A percentile compares a stretch with the other conserved stretches of the same genome.
These are phyloP conservation scores for Alternaria sp. DNA, from an alignment of 2,329 filamentous ascomycete genomes.

Conservation along the genomic window DNA sequence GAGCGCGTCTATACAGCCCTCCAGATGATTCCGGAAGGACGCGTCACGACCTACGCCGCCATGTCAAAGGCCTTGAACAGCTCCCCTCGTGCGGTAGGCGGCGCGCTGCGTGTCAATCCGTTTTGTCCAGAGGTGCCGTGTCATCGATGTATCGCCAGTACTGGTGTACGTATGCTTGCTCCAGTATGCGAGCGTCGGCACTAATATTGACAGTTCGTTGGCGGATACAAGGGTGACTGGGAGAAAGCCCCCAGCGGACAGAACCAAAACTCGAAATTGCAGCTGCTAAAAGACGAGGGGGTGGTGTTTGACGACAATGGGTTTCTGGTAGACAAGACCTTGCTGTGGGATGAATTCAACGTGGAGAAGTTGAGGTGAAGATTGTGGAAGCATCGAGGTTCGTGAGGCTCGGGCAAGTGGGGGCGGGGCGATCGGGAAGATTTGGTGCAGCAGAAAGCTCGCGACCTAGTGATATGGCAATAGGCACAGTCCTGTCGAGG, in stretches of 20 bases:
- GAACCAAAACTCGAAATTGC: constrained; percentile 71
- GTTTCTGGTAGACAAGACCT: constrained; percentile 62
- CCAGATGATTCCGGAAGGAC: constrained; percentile 78
- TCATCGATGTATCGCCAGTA: constrained; percentile 79
- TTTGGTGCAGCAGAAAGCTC: constrained; percentile 10
- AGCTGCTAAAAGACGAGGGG: constrained; percentile 69
- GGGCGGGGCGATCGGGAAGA: constrained; percentile 30
- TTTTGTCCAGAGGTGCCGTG: constrained; percentile 86
- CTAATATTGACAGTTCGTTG: constrained; percentile 56
- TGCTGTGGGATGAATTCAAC: constrained; percentile 57
- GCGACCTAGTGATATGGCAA: neutral
- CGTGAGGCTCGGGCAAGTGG: constrained; percentile 20
- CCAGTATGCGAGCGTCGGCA: neutral
- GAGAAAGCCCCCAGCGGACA: constrained; percentile 68
- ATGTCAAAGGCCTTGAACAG: constrained; percentile 74
- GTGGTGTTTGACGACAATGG: constrained; percentile 70
- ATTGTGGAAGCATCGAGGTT: neutral
- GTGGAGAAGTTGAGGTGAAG: constrained; percentile 33
- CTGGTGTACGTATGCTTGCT: constrained; percentile 60
- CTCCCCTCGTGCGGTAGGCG: constrained; percentile 79
- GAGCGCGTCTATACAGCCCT: constrained; percentile 72
- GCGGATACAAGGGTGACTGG: constrained; percentile 76
- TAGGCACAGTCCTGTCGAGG: neutral
- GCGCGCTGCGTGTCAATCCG: constrained; percentile 78
- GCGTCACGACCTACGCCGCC: constrained; percentile 79